A percentile compares a stretch with the other conserved stretches of the same genome.
These are phyloP conservation scores for Ambispora gerdemannii DNA, from an alignment of 192 early-diverging fungal species.

Conservation along the genomic window DNA sequence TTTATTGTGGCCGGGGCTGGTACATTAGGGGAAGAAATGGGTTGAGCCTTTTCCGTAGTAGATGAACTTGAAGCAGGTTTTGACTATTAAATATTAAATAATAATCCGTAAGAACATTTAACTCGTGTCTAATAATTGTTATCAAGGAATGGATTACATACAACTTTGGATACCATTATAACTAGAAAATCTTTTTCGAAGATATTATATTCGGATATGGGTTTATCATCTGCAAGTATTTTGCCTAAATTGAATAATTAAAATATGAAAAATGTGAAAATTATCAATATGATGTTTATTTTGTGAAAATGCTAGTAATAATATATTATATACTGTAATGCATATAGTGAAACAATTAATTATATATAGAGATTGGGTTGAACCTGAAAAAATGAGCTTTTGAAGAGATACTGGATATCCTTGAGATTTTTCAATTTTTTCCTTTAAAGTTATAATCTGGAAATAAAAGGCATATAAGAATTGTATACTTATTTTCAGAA, in stretches of 20 bases:
- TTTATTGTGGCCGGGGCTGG: too few species aligned
- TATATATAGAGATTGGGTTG: too few species aligned
- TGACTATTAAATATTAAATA: conserved; percentile 31
- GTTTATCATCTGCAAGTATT: conserved; percentile 76
- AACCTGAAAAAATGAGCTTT: conserved; percentile 89
- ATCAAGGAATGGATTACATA: conserved; percentile 47
- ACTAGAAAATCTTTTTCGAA: conserved; percentile 93
- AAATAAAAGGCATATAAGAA: conserved; percentile 9
- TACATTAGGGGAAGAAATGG: too few species aligned
- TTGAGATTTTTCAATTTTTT: conserved; percentile 69
- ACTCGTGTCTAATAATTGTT: conserved; percentile 38
- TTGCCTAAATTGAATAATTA: too few species aligned
- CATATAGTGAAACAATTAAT: too few species aligned
- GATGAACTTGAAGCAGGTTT: conserved; percentile 27
- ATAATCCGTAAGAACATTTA: conserved; percentile 33
- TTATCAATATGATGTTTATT: too few species aligned
- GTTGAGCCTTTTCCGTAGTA: conserved; percentile 32
- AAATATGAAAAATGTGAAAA: too few species aligned
- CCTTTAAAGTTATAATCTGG: conserved; percentile 76
- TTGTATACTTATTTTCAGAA: neutral
- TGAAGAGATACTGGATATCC: conserved; percentile 68
- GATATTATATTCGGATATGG: conserved; percentile 72
- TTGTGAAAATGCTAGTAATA: too few species aligned
- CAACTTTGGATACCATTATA: conserved; percentile 89
- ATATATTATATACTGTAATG: too few species aligned